Percentiles rank a stretch among this genome's conserved stretches.
These are phyloP conservation scores for Wakefieldia striispora DNA, from an alignment of 768 basidiomycete species.

Conservation along the genomic window DNA sequence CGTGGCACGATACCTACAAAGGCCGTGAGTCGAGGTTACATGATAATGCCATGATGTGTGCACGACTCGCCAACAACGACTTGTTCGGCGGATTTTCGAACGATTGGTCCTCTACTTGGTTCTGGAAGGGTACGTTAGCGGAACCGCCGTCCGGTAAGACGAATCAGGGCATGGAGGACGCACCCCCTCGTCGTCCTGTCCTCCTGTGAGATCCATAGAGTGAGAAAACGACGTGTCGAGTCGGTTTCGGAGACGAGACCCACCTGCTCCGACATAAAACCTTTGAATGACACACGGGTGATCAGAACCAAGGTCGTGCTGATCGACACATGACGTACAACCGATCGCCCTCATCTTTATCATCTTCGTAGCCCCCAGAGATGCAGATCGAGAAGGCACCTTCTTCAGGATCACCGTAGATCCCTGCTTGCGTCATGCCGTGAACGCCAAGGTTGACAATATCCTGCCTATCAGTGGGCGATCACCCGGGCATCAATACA, in stretches of 20 bases:
- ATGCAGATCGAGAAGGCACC: constrained; percentile 43
- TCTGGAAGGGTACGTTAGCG: constrained; percentile 6
- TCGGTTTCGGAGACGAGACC: neutral
- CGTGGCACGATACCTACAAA: constrained; percentile 30
- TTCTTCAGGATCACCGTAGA: neutral
- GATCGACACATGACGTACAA: constrained; percentile 28
- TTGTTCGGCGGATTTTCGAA: constrained; percentile 22
- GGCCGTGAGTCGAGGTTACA: neutral
- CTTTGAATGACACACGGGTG: constrained; percentile 15
- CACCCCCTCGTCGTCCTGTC: constrained; percentile 19
- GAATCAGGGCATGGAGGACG: too few relatives aligned
- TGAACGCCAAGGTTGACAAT: constrained; percentile 32
- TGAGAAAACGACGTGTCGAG: too few relatives aligned
- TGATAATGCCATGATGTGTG: too few relatives aligned
- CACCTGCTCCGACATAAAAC: constrained; percentile 34
- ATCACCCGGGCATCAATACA: constrained; percentile 3
- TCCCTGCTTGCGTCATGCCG: constrained; percentile 1
- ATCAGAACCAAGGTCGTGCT: neutral
- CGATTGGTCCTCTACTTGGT: constrained; percentile 23
- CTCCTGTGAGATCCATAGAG: constrained; percentile 13
- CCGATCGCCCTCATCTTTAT: constrained; percentile 34
- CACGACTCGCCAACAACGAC: constrained; percentile 15
- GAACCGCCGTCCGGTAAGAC: neutral
- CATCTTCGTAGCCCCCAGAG: constrained; percentile 42
- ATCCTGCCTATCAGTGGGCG: too few relatives aligned